Evolutionary conservation across 345 rosid species (phyloP), one percentile per base, ranked within the genome.

Genomic region (Sonneratia alba): DNA sequence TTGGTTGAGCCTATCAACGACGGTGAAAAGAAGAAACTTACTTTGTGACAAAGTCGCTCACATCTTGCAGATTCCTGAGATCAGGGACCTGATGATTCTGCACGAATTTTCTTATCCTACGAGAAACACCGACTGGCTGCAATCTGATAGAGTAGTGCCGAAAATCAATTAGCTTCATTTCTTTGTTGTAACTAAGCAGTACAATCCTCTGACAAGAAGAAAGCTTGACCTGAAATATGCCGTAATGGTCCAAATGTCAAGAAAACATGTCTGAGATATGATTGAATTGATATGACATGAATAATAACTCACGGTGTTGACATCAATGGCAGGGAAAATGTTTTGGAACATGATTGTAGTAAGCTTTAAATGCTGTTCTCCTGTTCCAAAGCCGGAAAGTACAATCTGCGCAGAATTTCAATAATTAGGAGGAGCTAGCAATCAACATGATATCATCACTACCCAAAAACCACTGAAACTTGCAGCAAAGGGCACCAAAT

Each of bases 121-220:
- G 91, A 15, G 93, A 89, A 55, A 96, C 92, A 68, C 97, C 96
- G 70, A 86, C 89, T 64, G 96, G 97, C 70, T 96, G 97, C 68
- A 89, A 83, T 68, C 93, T 89, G 71, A 92, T 88, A 11, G 99
- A 96, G 77, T 91, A 96, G 79, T 96, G 97, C 55, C 96, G 77
- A 73, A 96, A 91, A 80, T 92, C 97, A 62, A 92, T 79, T 42
- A 89, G 94, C 59, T 91, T 91, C 27, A 95, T 86, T 64, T 92
- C 97, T 77, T 89, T 92, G 75, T 92, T 87, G 88, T 91, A 96
- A 79, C 89, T 80, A 75, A 96, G 96, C 73, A 92, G 80, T 67
- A 92, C 96, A 75, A 92, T 79, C 85, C 97, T 90, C 79, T 92
- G 98, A 85, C 97, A 96, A 67, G 97, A 84, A 40, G 97, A 79